phyloP scores from a whole-genome alignment of 1,284 basidiomycete species.

The Pseudozyma sp. region DNA sequence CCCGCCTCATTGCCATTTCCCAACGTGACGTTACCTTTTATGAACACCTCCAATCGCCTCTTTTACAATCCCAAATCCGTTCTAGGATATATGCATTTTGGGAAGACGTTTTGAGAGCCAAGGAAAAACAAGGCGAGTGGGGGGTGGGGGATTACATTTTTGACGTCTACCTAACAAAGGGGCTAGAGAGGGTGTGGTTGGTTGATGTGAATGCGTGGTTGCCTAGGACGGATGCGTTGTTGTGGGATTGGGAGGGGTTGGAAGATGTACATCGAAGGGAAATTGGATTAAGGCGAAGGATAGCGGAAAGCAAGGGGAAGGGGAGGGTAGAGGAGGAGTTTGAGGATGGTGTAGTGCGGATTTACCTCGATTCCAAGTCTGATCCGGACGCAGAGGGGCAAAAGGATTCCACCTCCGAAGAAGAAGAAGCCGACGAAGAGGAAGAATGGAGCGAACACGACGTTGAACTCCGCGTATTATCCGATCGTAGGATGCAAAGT shows the following conservation, averaged over 20 bases:
- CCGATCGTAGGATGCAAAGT: constrained; percentile 73
- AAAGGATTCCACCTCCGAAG: neutral
- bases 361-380: constrained; percentile 17
- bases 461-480: constrained; percentile 76
- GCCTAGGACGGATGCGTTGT: constrained; percentile 83
- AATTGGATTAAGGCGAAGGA: neutral
- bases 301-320: constrained; percentile 4
- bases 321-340: constrained; percentile 34
- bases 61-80: constrained; percentile 74
- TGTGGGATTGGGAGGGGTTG: constrained; percentile 87
- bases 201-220: constrained; percentile 92
- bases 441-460: constrained; percentile 7
- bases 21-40: constrained; percentile 87
- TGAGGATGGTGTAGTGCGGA: constrained; percentile 35
- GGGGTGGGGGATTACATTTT: constrained; percentile 73
- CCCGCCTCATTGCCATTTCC: constrained; percentile 75
- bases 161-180: constrained; percentile 86
- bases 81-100: constrained; percentile 77
- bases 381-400: no score
- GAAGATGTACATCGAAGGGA: constrained; percentile 68
- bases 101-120: constrained; percentile 74
- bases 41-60: constrained; percentile 76
- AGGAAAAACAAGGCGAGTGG: neutral
- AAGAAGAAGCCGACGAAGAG: neutral
- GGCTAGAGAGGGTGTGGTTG: constrained; percentile 79